Evolutionary conservation across 2,329 filamentous ascomycete genomes (phyloP), one percentile per base, ranked within the genome.

Genomic region (Ramularia collo-cygni): DNA sequence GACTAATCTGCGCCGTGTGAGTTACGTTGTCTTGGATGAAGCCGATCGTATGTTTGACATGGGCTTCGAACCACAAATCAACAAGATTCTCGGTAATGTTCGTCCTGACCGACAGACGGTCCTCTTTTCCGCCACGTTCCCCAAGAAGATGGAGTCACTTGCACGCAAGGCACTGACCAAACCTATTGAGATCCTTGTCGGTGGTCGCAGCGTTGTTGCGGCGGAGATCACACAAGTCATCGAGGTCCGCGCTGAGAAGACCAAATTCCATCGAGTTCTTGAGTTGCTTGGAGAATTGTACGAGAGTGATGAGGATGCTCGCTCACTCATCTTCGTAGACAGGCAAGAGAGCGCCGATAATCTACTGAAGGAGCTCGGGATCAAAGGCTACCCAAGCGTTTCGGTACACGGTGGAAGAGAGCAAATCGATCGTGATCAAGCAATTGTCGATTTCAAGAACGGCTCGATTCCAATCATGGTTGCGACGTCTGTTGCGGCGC

Each of bases 1-100:
- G 8, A 94, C 90, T 9, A 96, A 93, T 57, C 72, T 98, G 41
- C 80, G 77, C 52, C 77, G 92, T 48, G 86, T 95, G 9, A 92
- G 87, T 0, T 98, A 96, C 61, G 80, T 95, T 16, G 92, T 98
- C 8, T 76, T 98, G 28, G 92, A 98, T 60, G 92, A 98, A 66
- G 92, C 92, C 34, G 92, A 98, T 64, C 83, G 92, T 47, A 96
- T 98, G 92, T 95, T 96, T 43, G 92, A 98, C 62, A 96, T 98
- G 92, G 92, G 92, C 10, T 98, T 98, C 58, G 90, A 95, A 65
- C 90, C 92, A 2, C 92, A 98, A 63, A 89, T 98, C 38, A 92
- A 92, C 79, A 95, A 94, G 64, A 92, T 98, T 43, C 81, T 96
- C 59, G 79, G 80, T 51, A 95, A 92, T 56, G 84, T 95, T 61